Base-by-base conservation (phyloP, 805 yeast genomes). In the Priceomyces carsonii region DNA sequence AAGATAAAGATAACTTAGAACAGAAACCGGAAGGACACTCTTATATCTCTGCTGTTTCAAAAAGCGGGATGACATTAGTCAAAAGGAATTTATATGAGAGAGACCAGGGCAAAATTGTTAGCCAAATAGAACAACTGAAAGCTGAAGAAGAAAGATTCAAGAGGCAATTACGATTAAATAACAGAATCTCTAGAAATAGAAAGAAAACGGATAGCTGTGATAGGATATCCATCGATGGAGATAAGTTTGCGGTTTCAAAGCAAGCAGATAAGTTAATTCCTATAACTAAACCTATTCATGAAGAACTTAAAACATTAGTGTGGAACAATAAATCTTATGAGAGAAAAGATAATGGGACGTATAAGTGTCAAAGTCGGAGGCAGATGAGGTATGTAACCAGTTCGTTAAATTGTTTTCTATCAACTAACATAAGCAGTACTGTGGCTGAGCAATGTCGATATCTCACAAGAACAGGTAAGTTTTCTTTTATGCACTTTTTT, bases 191-290 rank as follows among this genome's bases (percentile, higher is more conserved):
- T 10, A 46, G 40, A 35, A 63, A 71, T 35, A 58, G 61, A 38
- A 50, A 51, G 5, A 58, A 60, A 32, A 61, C 69, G 27, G 76
- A 69, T 33, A 51, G 55, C 38, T 66, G 70, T 35, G 82, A 79
- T 45, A 59, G 80, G 25, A 45, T 69, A 7, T 32, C 47, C 9
- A 58, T 77, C 8, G 62, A 66, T 20, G 70, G 69, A 3, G 60
- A 60, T n/a, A 51, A 55, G 20, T 78, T 63, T 52, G 77, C 79
- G 0, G 59, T 71, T 3, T 48, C 65, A 1, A 50, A 58, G 12
- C 52, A 57, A 19, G 78, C 76, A 1, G 56, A 60, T 3, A 58
- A 57, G 32, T 53, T 79, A 20, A 62, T 69, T 0, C 66, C 74
- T 0, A 47, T 76, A 8, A 43, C 52, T 10, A 45, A 54, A 5